Evolutionary conservation across 768 basidiomycete genomes (phyloP).

Genomic region (Coprinellus aureogranulatus): DNA sequence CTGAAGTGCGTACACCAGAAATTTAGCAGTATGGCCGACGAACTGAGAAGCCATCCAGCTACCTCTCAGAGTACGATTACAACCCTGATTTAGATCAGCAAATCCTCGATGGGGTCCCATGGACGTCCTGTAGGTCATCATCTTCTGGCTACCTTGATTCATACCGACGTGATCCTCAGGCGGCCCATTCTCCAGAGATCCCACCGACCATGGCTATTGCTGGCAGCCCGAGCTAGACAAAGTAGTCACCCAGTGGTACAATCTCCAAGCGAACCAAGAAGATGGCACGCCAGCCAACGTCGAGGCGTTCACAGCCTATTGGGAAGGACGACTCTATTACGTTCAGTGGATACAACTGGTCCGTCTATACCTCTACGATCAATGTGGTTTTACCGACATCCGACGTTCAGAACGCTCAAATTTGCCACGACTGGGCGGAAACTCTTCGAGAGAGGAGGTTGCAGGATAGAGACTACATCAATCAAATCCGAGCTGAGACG

Average conservation of each 20-base stretch:
- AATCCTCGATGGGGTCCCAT: too few species aligned
- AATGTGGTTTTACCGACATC: not conserved
- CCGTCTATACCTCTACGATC: too few species aligned
- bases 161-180: too few species aligned
- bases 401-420: not conserved
- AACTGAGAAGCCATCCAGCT: too few species aligned
- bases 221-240: too few species aligned
- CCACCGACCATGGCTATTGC: not conserved
- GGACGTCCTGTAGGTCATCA: too few species aligned
- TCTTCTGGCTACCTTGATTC: too few species aligned
- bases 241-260: too few species aligned
- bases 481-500: not conserved
- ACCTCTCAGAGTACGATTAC: too few species aligned
- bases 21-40: not conserved
- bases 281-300: not conserved
- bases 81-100: too few species aligned
- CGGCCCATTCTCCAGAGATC: not conserved
- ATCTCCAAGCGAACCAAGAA: too few species aligned
- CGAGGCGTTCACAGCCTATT: not conserved
- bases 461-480: not conserved
- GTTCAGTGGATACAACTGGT: not conserved
- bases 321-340: not conserved
- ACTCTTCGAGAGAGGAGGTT: not conserved
- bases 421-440: not conserved
- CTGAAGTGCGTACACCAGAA: not conserved